These are phyloP conservation scores for Teunomyces stri DNA, from an alignment of 805 yeast species.

Conservation along the genomic window DNA sequence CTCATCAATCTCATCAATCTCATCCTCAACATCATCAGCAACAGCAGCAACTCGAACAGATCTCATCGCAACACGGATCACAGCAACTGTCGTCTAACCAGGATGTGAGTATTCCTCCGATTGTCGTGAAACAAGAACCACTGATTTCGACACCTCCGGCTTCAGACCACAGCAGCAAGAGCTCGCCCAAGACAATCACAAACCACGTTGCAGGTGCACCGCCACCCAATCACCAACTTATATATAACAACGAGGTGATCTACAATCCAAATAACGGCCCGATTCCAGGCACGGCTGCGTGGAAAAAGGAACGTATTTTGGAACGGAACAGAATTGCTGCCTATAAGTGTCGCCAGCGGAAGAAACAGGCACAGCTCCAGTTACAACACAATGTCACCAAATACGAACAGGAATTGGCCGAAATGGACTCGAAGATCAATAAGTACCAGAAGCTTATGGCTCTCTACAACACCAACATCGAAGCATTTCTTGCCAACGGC, in stretches of 20 bases:
- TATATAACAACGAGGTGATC: conserved; percentile 55
- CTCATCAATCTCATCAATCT: not conserved
- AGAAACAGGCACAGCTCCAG: conserved; percentile 66
- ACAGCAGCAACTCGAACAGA: not conserved
- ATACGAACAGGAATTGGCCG: conserved; percentile 43
- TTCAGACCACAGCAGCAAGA: conserved; percentile 5
- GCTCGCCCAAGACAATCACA: conserved; percentile 3
- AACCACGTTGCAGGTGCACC: conserved; percentile 38
- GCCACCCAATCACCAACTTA: conserved; percentile 50
- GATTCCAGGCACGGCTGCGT: conserved; percentile 62
- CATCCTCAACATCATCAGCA: conserved; percentile 6
- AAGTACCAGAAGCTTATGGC: conserved; percentile 18
- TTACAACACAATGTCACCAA: conserved; percentile 58
- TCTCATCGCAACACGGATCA: not conserved
- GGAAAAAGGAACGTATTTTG: conserved; percentile 62
- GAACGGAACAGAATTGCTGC: conserved; percentile 71
- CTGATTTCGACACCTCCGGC: conserved; percentile 2
- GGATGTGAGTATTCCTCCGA: not conserved
- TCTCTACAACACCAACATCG: conserved; percentile 9
- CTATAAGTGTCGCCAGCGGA: conserved; percentile 63
- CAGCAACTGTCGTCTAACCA: not conserved
- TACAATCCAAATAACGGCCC: conserved; percentile 54
- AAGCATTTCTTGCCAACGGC: conserved; percentile 10
- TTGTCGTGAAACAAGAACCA: conserved; percentile 1
- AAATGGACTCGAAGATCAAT: conserved; percentile 16